Conservation (phyloP, 2,329 filamentous ascomycete species). For the Microascus cirrosus region DNA sequence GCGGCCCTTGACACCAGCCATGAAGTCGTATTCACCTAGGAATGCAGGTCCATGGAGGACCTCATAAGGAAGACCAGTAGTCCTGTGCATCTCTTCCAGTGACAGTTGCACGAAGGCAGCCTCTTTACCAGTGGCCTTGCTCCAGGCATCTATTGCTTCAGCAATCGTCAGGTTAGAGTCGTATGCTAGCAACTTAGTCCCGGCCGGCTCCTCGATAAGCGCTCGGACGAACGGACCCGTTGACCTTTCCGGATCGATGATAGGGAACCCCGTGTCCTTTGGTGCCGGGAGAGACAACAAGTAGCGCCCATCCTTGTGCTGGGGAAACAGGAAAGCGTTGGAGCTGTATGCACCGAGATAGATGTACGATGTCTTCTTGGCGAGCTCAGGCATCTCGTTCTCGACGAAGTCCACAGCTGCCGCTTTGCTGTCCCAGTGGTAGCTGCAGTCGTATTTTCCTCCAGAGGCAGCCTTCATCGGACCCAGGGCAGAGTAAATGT, state of each 20-base stretch:
- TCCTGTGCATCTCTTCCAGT: slow-evolving; percentile 20
- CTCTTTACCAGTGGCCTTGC: slow-evolving; percentile 21
- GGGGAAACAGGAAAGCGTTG: slow-evolving; percentile 32
- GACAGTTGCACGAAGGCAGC: slow-evolving; percentile 17
- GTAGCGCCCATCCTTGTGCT: slow-evolving; percentile 19
- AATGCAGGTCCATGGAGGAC: slow-evolving; percentile 22
- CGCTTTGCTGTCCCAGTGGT: slow-evolving; percentile 42
- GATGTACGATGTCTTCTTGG: slow-evolving; percentile 25
- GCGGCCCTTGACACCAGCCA: slow-evolving; percentile 20
- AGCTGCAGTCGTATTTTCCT: slow-evolving; percentile 33
- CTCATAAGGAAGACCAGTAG: slow-evolving; percentile 22
- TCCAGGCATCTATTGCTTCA: slow-evolving; percentile 22
- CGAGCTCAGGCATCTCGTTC: slow-evolving; percentile 25
- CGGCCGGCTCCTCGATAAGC: slow-evolving; percentile 25
- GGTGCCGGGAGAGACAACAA: slow-evolving; percentile 16
- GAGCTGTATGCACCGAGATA: slow-evolving; percentile 27
- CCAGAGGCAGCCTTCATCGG: slow-evolving; percentile 32
- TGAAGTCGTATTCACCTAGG: slow-evolving; percentile 27
- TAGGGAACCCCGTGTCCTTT: slow-evolving; percentile 17
- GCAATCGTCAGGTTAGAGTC: slow-evolving; percentile 22
- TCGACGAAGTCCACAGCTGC: slow-evolving; percentile 32
- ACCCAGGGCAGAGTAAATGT: slow-evolving; percentile 39
- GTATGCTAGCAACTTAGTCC: slow-evolving; percentile 31
- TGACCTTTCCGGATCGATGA: slow-evolving; percentile 24
- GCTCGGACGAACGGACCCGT: slow-evolving; percentile 31